Evolutionary conservation across 2,329 filamentous ascomycete species (phyloP), one percentile per base, ranked within the genome.

Genomic region (Botrytis byssoidea): DNA sequence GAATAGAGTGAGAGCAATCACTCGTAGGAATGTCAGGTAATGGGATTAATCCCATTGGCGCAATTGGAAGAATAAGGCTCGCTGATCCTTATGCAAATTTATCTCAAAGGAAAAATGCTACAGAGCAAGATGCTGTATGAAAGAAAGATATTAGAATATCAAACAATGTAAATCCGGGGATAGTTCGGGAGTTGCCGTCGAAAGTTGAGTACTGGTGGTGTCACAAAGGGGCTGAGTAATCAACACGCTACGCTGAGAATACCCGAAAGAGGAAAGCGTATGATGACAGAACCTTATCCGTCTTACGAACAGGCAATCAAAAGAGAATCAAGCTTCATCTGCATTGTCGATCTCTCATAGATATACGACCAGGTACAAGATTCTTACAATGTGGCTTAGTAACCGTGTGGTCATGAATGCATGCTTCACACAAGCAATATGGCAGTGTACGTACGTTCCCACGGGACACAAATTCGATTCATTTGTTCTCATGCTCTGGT

Each of bases 211-310:
- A 10, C 10, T 16, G 25, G 25, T 55, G 6, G 42, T 8, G 10
- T 8, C 18, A 51, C 35, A 37, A 20, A 5, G 16, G 1, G 25
- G 66, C 66, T 72, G 70, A 65, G 46, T 66, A 55, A 55, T 42
- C 63, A 55, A n/a, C 16, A n/a, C 55, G 32, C 71, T 73, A 70
- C 71, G 71, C 71, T 61, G 71, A 69, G 71, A 22, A 69, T 73
- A 37, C 71, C 71, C 32, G 12, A 73, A 73, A 37, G 4, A 66
- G 71, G 61, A 40, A 44, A 29, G 64, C 32, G 44, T 6, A 37
- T 73, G 46, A 57, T 72, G 55, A 67, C 37, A 55, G 65, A 66
- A 57, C 18, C 29, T 22, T 12, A 55, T n/a, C 18, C 10, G 16
- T 37, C 32, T 22, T 10, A 40, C 60, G 40, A 64, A 64, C 61